These are phyloP conservation scores for Quercus alba DNA, from an alignment of 306 rosid species.

Conservation along the genomic window DNA sequence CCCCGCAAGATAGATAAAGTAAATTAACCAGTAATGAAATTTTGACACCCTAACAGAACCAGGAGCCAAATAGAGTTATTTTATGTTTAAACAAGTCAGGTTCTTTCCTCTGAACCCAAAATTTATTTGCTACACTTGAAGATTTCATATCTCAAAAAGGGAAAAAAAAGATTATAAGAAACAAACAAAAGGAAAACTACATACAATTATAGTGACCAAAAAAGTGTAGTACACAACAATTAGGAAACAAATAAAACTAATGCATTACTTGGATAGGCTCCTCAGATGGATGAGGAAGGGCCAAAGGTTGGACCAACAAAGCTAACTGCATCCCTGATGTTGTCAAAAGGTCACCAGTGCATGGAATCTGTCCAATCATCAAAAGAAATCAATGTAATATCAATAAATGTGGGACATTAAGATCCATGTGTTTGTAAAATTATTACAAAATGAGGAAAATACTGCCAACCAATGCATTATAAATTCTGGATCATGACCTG, in stretches of 20 bases:
- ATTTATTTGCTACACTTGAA: neutral
- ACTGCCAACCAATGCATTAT: conserved; percentile 14
- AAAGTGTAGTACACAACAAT: conserved; percentile 9
- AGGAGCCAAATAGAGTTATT: neutral
- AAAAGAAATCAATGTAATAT: conserved; percentile 16
- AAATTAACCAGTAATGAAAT: neutral
- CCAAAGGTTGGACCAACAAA: conserved; percentile 92
- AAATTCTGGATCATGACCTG: conserved; percentile 56
- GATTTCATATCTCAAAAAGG: neutral
- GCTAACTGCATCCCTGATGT: conserved; percentile 98
- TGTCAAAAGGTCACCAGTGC: conserved; percentile 83
- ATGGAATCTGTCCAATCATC: conserved; percentile 65
- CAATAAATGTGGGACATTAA: conserved; percentile 21
- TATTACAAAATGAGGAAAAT: conserved; percentile 7
- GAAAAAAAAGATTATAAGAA: neutral
- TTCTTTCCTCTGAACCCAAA: neutral
- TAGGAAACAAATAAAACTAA: conserved; percentile 8
- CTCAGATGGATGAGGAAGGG: conserved; percentile 95
- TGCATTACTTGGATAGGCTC: conserved; percentile 82
- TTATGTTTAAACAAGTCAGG: neutral
- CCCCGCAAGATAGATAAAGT: neutral
- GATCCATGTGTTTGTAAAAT: conserved; percentile 11
- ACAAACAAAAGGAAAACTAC: neutral
- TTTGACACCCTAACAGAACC: neutral
- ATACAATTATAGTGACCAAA: conserved; percentile 1